Base-by-base conservation (phyloP, 306 rosid genomes). In the Cicer pinnatifidum region DNA sequence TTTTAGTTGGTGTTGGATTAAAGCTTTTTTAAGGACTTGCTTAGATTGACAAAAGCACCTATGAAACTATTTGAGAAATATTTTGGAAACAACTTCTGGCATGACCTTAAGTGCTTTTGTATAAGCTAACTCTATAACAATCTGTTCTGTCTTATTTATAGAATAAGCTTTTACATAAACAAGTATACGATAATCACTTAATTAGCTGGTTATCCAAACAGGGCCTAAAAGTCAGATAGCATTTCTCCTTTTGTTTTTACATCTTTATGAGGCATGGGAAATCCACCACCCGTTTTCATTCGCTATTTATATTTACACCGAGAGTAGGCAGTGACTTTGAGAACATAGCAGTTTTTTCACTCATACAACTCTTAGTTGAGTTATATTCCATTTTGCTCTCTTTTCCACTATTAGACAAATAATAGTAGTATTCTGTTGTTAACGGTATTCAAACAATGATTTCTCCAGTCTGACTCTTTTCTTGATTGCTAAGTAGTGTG, bases 401-500 rank as follows among this genome's bases (percentile, higher is more conserved):
- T 72, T 52, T 46, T 15, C 9, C 46, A 13, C 50, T 53, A 11
- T 39, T 69, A 43, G 1, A 13, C 39, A 19, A 60, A 11, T 50
- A 11, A 2, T 16, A 50, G 9, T 63, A 6, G 75, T 44, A 50
- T 60, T 7, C 5, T 35, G 12, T 66, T 38, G 16, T 8, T 56
- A 7, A 44, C 47, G 28, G 70, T 69, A 15, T 69, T 73, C 60
- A 53, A 56, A 15, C 23, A 45, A 11, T 43, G 19, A 20, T 61
- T 20, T 78, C 63, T n/a, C 11, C 6, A 17, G 50, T 76, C 70
- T 10, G 38, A 12, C 57, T 7, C 76, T 59, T 57, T 69, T 64
- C 50, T 66, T 72, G 68, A 59, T 46, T 5, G 71, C 59, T 50
- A 41, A 11, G 3, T 43, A 10, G 39, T 43, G 52, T 65, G 43